phyloP scores from a whole-genome alignment of 768 basidiomycete species.

The Tricholoma bakamatsutake region DNA sequence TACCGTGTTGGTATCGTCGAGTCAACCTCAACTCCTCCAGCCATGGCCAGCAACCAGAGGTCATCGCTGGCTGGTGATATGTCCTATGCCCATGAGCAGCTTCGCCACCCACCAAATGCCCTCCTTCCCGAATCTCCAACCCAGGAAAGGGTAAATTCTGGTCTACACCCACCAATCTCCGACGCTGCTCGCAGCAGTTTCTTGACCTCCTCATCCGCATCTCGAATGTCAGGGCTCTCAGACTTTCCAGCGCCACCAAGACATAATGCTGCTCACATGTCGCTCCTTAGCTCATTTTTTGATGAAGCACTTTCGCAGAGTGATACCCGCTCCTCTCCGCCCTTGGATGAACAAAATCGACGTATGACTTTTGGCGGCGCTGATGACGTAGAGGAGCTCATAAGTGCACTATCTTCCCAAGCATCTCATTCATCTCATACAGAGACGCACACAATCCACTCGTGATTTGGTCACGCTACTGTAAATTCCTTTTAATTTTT shows the following conservation, averaged over 20 bases:
- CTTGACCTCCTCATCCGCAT: constrained; percentile 53
- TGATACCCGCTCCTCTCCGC: constrained; percentile 10
- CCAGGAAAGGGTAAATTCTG: constrained; percentile 13
- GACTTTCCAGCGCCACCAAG: constrained; percentile 66
- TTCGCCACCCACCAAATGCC: constrained; percentile 1
- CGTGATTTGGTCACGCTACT: constrained; percentile 1
- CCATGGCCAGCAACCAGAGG: constrained; percentile 33
- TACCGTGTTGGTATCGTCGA: constrained; percentile 49
- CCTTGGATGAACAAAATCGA: constrained; percentile 6
- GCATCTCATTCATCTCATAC: constrained; percentile 12
- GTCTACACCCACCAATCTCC: constrained; percentile 28
- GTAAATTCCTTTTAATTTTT: not conserved
- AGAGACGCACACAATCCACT: not conserved
- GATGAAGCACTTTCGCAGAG: constrained; percentile 22
- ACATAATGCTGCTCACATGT: constrained; percentile 26
- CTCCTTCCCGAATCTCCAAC: not conserved
- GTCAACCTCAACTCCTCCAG: constrained; percentile 43
- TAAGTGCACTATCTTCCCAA: constrained; percentile 20
- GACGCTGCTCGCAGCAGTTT: constrained; percentile 46
- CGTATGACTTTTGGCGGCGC: constrained; percentile 21
- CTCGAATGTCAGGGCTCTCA: constrained; percentile 65
- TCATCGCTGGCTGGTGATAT: constrained; percentile 34
- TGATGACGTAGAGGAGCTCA: constrained; percentile 23
- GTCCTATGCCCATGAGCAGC: constrained; percentile 15
- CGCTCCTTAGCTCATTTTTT: constrained; percentile 40